Evolutionary conservation across 768 basidiomycete genomes (phyloP).

Genomic region (Lactifluus hygrophoroides): DNA sequence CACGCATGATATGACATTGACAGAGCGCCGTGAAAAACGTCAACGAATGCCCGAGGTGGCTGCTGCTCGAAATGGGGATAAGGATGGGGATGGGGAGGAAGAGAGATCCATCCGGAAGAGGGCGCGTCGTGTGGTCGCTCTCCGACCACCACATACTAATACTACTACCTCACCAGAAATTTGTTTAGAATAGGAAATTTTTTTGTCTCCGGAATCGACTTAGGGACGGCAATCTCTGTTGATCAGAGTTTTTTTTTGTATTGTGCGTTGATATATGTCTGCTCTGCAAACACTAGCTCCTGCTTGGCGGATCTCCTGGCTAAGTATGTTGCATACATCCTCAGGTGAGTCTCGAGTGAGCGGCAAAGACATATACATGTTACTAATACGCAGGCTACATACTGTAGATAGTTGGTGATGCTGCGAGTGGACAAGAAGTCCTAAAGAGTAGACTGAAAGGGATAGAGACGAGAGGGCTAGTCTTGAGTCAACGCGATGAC

Average conservation of each 20-base stretch:
- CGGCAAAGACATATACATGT: no score
- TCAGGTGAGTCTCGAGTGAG: not conserved
- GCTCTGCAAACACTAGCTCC: not conserved
- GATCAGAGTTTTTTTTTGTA: not conserved
- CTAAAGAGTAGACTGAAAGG: no score
- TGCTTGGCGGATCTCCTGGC: not conserved
- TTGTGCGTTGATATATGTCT: not conserved
- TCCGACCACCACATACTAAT: not conserved
- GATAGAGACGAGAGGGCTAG: no score
- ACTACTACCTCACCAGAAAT: not conserved
- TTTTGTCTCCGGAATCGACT: slow-evolving; percentile 1
- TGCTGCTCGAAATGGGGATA: slow-evolving; percentile 26
- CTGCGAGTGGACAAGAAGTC: no score
- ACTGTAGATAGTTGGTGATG: no score
- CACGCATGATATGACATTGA: slow-evolving; percentile 35
- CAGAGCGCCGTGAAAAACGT: slow-evolving; percentile 28
- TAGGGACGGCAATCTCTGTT: not conserved
- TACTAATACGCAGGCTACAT: no score
- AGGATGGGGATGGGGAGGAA: no score
- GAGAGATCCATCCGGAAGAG: slow-evolving; percentile 3
- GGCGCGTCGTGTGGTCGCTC: not conserved
- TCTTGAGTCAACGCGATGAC: no score
- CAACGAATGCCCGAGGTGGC: slow-evolving; percentile 19
- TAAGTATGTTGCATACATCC: no score
- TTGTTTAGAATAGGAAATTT: not conserved